Conservation (phyloP, 1,284 basidiomycete species). For the Crepidotus sp. region DNA sequence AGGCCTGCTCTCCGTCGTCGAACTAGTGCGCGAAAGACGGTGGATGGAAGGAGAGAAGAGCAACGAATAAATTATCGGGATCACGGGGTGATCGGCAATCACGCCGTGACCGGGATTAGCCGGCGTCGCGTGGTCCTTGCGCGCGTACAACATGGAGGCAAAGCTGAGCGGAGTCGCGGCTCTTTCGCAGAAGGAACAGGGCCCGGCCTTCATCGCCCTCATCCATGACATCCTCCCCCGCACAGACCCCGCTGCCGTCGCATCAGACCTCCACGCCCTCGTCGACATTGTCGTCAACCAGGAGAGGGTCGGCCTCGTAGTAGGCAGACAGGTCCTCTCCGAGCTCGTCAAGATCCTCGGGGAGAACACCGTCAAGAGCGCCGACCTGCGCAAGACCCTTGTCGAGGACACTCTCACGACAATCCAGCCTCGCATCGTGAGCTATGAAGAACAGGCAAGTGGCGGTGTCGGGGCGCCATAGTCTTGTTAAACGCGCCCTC, state of each 20-base stretch:
- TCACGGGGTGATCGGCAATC: no score
- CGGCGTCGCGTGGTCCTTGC: no score
- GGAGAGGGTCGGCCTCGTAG: conserved; percentile 73
- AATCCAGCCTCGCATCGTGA: conserved; percentile 69
- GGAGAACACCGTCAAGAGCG: conserved; percentile 45
- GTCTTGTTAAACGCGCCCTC: conserved; percentile 5
- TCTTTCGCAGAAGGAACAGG: neutral
- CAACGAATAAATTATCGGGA: no score
- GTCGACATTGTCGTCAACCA: conserved; percentile 73
- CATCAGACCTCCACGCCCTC: conserved; percentile 52
- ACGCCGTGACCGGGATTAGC: no score
- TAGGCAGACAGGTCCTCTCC: conserved; percentile 75
- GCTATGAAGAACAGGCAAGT: conserved; percentile 91
- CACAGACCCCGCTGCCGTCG: conserved; percentile 35
- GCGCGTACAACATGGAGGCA: conserved; percentile 42
- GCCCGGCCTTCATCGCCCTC: conserved; percentile 60
- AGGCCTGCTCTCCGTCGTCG: conserved; percentile 16
- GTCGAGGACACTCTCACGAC: conserved; percentile 65
- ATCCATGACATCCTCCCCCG: conserved; percentile 49
- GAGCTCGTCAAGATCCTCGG: conserved; percentile 67
- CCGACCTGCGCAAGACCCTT: conserved; percentile 54
- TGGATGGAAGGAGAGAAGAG: neutral
- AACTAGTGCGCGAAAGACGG: conserved; percentile 1
- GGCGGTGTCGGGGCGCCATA: conserved; percentile 1
- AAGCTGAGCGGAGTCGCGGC: conserved; percentile 38